A percentile compares a stretch with the other conserved stretches of the same genome.
These are phyloP conservation scores for Globisporangium viniferum DNA, from an alignment of 352 stramenopile genomes.

Conservation along the genomic window DNA sequence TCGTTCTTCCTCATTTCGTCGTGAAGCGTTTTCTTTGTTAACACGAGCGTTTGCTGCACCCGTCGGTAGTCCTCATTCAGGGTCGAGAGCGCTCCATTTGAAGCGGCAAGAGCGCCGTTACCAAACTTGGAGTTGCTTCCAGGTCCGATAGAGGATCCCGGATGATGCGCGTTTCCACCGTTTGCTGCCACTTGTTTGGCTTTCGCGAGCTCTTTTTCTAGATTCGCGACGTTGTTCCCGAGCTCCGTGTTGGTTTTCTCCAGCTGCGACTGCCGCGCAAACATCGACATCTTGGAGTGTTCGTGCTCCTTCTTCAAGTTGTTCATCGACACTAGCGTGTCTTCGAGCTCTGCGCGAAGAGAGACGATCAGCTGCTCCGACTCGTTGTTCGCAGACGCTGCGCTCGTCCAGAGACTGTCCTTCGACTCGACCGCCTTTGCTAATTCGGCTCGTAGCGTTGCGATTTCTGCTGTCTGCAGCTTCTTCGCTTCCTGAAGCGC, in stretches of 20 bases:
- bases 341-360: slow-evolving; percentile 59
- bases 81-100: slow-evolving; percentile 21
- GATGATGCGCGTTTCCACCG: background rate
- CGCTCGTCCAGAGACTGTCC: slow-evolving; percentile 64
- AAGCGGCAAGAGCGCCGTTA: slow-evolving; percentile 5
- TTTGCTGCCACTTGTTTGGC: slow-evolving; percentile 26
- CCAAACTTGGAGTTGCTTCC: slow-evolving; percentile 8
- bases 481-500: slow-evolving; percentile 33
- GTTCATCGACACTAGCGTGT: slow-evolving; percentile 54
- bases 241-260: slow-evolving; percentile 77
- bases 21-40: slow-evolving; percentile 75
- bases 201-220: slow-evolving; percentile 59
- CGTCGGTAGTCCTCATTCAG: slow-evolving; percentile 57
- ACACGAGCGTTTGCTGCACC: slow-evolving; percentile 57
- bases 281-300: slow-evolving; percentile 68
- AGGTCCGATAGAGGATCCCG: background rate
- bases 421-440: slow-evolving; percentile 54
- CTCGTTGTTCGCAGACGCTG: slow-evolving; percentile 62
- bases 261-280: slow-evolving; percentile 64
- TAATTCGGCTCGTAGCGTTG: slow-evolving; percentile 45
- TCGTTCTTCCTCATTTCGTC: slow-evolving; percentile 67
- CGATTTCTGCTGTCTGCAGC: slow-evolving; percentile 36
- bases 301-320: slow-evolving; percentile 63
- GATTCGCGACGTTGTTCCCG: slow-evolving; percentile 53
- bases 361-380: slow-evolving; percentile 61